phyloP scores from a whole-genome alignment of 75 land plant species.

The Sequoiadendron giganteum region DNA sequence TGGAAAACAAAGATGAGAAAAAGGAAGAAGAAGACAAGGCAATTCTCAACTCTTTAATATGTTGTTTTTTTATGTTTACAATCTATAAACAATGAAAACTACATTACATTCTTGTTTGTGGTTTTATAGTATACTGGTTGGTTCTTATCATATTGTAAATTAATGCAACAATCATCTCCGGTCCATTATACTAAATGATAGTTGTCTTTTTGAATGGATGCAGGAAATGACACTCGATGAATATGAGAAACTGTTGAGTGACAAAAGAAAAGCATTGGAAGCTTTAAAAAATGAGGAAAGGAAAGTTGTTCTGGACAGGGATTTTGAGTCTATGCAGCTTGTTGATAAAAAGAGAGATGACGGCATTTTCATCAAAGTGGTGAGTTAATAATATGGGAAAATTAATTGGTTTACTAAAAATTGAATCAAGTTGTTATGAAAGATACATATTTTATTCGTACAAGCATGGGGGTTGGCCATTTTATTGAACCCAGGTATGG shows the following conservation, averaged over 20 bases:
- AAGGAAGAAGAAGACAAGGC: constrained; percentile 90
- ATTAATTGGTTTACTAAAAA: not conserved
- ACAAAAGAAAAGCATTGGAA: constrained; percentile 73
- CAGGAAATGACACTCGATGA: constrained; percentile 97
- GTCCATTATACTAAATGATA: not conserved
- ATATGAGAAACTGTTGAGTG: constrained; percentile 72
- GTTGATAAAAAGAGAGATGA: constrained; percentile 42
- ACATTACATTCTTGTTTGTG: not conserved
- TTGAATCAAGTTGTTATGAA: not conserved
- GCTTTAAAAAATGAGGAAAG: constrained; percentile 74
- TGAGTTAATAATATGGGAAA: not conserved
- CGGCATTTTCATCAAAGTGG: constrained; percentile 51
- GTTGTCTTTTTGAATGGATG: not conserved
- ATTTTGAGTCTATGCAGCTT: constrained; percentile 49
- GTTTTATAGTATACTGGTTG: not conserved
- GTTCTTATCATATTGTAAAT: not conserved
- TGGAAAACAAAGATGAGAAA: constrained; percentile 32
- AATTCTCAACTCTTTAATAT: constrained; percentile 11
- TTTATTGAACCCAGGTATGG: not conserved
- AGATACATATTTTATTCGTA: not conserved
- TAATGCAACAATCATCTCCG: not conserved
- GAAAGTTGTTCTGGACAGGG: constrained; percentile 59
- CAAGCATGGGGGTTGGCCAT: not conserved
- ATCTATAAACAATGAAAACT: not conserved
- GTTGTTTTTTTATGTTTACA: not conserved